Conservation (phyloP, 768 basidiomycete genomes). For the Tricholoma furcatifolium region DNA sequence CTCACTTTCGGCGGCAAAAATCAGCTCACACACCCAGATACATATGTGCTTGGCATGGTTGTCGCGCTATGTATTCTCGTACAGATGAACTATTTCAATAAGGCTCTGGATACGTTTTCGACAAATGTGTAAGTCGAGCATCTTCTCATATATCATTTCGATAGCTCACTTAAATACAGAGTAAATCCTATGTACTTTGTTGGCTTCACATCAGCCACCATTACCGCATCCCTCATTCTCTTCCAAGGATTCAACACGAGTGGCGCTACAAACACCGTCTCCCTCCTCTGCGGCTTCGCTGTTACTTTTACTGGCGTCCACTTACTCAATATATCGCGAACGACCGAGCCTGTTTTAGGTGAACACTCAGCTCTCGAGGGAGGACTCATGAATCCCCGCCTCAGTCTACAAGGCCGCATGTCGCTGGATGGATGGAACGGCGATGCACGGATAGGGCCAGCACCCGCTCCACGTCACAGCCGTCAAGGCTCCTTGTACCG, state of each 20-base stretch:
- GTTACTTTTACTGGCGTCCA: conserved; percentile 98
- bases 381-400: conserved; percentile 72
- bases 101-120: conserved; percentile 93
- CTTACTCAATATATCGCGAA: conserved; percentile 80
- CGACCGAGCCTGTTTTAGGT: conserved; percentile 43
- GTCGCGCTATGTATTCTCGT: conserved; percentile 83
- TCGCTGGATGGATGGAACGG: conserved; percentile 79
- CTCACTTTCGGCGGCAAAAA: conserved; percentile 91
- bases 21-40: conserved; percentile 91
- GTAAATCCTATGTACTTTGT: conserved; percentile 99
- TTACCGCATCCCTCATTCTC: conserved; percentile 91
- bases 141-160: not conserved
- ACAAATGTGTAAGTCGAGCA: conserved; percentile 82
- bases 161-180: conserved; percentile 35
- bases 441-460: conserved; percentile 24
- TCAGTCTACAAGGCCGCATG: conserved; percentile 77
- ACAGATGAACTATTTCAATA: conserved; percentile 98
- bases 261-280: conserved; percentile 76
- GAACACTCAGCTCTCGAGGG: conserved; percentile 54
- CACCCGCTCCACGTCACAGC: conserved; percentile 42
- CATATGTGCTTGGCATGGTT: conserved; percentile 91
- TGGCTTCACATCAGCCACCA: conserved; percentile 91
- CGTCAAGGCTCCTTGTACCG: conserved; percentile 67
- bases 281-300: conserved; percentile 86
- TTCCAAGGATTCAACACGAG: conserved; percentile 97